Evolutionary conservation across 2,329 filamentous ascomycete species (phyloP), one percentile per base, ranked within the genome.

Genomic region (Aspergillus sergii): DNA sequence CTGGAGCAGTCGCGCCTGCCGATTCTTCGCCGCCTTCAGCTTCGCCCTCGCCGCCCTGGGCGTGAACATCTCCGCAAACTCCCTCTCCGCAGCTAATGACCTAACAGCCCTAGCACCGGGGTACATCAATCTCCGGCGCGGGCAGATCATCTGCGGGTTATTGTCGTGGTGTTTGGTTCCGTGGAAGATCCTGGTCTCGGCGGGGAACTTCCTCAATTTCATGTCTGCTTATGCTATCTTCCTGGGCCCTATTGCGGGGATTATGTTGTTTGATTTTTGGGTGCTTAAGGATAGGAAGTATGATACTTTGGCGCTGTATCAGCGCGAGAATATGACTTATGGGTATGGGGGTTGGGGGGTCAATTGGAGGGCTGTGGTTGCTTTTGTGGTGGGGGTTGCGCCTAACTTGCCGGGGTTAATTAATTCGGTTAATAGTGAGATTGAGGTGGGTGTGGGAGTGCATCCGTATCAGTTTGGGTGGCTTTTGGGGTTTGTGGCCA

Each of bases 171-270:
- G 82, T 3, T 80, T 89, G 36, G 86, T 88, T 1, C 87, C 87
- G 1, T 90, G 88, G 88, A 89, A 89, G 76, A 90, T 90, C 62
- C 78, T 90, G 21, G 80, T 75, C 39, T 87, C 84, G 0, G 88
- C 88, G 2, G 72, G 76, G 2, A 86, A 83, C 1, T 86, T 90
- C 67, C 76, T 89, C 4, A 83, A 84, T 50, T 91, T 91, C 76
- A 89, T 92, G 84, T 82, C 84, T 50, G 88, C 88, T 0, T 88
- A 89, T 72, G 84, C 85, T 1, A 82, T 90, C 45, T 91, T 91
- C 75, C 78, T 91, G 0, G 88, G 86, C 0, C 88, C 88, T 0
- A 87, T 90, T 62, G 85, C 86, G 0, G 83, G 83, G 0, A 86
- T 90, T 66, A 84, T 89, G 77, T 78, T 83, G 0, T 81, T 82